phyloP scores from a whole-genome alignment of 768 basidiomycete genomes.

The Amylocystis lapponica region DNA sequence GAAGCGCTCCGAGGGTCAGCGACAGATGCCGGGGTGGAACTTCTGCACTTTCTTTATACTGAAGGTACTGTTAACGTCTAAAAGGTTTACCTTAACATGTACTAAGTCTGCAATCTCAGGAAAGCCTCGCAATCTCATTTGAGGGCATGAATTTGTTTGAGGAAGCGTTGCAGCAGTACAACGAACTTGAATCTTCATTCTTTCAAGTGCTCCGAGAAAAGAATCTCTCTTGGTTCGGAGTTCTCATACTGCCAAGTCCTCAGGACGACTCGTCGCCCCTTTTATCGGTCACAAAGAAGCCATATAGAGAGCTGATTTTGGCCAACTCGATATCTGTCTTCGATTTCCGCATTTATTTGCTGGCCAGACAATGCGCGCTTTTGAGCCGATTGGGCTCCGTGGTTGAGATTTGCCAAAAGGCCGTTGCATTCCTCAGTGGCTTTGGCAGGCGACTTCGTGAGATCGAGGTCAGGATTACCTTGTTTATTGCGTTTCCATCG shows the following conservation, averaged over 20 bases:
- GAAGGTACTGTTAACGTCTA: conserved; percentile 73
- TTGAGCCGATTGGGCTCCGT: conserved; percentile 64
- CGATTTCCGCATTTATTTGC: conserved; percentile 88
- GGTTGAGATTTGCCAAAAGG: conserved; percentile 66
- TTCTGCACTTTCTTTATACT: conserved; percentile 96
- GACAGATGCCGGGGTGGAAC: conserved; percentile 96
- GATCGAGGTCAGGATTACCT: conserved; percentile 49
- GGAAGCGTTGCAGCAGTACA: conserved; percentile 84
- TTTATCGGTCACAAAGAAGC: conserved; percentile 73
- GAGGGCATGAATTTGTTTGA: conserved; percentile 87
- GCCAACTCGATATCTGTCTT: conserved; percentile 89
- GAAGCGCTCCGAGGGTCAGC: conserved; percentile 80
- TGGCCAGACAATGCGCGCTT: conserved; percentile 78
- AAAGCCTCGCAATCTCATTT: conserved; percentile 88
- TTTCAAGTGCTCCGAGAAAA: conserved; percentile 67
- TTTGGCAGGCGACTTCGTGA: conserved; percentile 75
- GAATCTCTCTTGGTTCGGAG: conserved; percentile 90
- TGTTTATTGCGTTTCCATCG: background rate
- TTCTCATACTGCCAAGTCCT: conserved; percentile 61
- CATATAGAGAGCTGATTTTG: conserved; percentile 85
- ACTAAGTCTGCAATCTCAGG: conserved; percentile 41
- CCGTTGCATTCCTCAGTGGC: conserved; percentile 65
- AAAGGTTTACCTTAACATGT: too few relatives aligned
- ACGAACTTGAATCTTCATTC: conserved; percentile 87
- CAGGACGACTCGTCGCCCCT: conserved; percentile 80